phyloP scores from a whole-genome alignment of 176 grass and related monocot genomes.

The Poa annua region DNA sequence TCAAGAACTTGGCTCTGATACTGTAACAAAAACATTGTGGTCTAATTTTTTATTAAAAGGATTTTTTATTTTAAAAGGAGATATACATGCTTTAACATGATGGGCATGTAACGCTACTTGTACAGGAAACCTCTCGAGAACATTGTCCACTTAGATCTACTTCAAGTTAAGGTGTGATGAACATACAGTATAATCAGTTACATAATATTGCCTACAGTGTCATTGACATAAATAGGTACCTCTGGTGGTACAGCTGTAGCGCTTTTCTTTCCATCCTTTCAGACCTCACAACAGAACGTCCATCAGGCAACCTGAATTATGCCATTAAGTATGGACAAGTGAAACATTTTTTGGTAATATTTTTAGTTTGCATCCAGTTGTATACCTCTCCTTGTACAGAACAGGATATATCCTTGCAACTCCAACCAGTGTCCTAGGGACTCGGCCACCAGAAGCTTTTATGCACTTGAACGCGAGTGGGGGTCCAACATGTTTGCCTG shows the following conservation, averaged over 20 bases:
- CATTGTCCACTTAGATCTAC: constrained; percentile 19
- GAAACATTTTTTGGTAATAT: constrained; percentile 10
- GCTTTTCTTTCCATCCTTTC: constrained; percentile 85
- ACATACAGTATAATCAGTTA: background rate
- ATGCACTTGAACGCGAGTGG: constrained; percentile 89
- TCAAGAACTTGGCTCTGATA: too few relatives aligned
- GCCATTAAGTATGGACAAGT: constrained; percentile 31
- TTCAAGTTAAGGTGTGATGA: constrained; percentile 10
- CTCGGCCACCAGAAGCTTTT: constrained; percentile 73
- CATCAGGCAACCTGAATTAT: constrained; percentile 75
- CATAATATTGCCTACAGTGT: background rate
- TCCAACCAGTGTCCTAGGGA: constrained; percentile 82
- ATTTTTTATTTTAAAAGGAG: too few relatives aligned
- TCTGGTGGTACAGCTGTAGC: constrained; percentile 72
- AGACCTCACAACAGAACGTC: constrained; percentile 76
- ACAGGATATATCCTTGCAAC: constrained; percentile 86
- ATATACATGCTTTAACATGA: constrained; percentile 5
- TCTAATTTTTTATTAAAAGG: background rate
- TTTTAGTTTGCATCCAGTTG: constrained; percentile 32
- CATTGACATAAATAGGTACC: constrained; percentile 53
- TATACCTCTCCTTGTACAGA: constrained; percentile 88
- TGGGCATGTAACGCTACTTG: background rate
- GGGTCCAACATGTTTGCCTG: constrained; percentile 73
- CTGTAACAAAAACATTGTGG: constrained; percentile 30
- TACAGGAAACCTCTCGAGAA: background rate